Base-by-base conservation (phyloP, 371 early-diverging fungal species). In the Rhizomucor pusillus region DNA sequence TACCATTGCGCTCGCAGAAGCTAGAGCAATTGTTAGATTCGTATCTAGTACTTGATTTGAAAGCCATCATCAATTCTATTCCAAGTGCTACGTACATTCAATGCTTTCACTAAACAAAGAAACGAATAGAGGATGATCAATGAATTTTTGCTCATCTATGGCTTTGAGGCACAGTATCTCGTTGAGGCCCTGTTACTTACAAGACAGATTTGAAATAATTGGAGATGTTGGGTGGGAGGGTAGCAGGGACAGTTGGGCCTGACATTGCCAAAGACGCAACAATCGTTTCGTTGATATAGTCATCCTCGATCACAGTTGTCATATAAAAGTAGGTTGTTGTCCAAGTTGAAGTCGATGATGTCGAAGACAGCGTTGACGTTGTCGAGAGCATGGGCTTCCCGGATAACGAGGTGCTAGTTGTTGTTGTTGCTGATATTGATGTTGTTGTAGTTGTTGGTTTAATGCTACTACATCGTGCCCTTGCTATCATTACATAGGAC, bases 161-260 rank as follows among this genome's bases (percentile, higher is more conserved):
- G n/a, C n/a, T n/a, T n/a, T n/a, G n/a, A n/a, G n/a, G n/a, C n/a
- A n/a, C n/a, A n/a, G n/a, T n/a, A n/a, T n/a, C n/a, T n/a, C n/a
- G n/a, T n/a, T n/a, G n/a, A n/a, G n/a, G n/a, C 7, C 29, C 7
- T 7, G 29, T 47, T 10, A 25, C 50, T 34, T 49, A 49, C 50
- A 35, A 36, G 3, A 49, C 37, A 22, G 16, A 49, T 14, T 37
- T 13, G 22, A 49, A 35, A 19, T 1, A 49, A 19, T 35, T 49
- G 7, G 50, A 33, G 34, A 49, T 49, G 22, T 34, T 39, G 14
- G 41, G 40, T 50, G 51, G 51, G 10, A 40, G 11, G 1, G 22
- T 40, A 11, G 51, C 36, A 10, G 29, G 37, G 1, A 35, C 7
- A 35, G 50, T 49, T 35, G 50, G 10, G 5, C 48, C 48, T 33